These are phyloP conservation scores for Pythium aristosporum DNA, from an alignment of 352 stramenopile genomes.

Conservation along the genomic window DNA sequence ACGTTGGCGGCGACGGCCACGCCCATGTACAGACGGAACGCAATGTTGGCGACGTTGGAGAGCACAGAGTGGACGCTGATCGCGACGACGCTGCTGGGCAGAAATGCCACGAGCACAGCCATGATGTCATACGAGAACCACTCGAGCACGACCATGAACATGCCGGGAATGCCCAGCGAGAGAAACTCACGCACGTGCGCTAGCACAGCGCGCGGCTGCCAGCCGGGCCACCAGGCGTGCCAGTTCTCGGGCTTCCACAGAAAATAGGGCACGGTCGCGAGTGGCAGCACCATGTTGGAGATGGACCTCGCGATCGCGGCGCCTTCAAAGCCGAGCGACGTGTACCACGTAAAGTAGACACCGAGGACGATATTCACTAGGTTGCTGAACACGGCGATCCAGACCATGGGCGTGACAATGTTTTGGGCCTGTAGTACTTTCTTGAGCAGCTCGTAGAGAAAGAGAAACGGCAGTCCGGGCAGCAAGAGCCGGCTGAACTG, in stretches of 20 bases:
- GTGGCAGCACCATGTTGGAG: conserved; percentile 54
- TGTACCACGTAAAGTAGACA: conserved; percentile 82
- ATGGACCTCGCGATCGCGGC: conserved; percentile 73
- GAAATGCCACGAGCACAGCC: conserved; percentile 55
- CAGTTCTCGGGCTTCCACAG: conserved; percentile 43
- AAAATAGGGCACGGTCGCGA: conserved; percentile 68
- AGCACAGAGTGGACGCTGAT: conserved; percentile 80
- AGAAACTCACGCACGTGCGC: conserved; percentile 64
- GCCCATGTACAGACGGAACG: conserved; percentile 82
- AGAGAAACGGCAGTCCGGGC: conserved; percentile 77
- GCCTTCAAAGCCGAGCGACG: conserved; percentile 72
- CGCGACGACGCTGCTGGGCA: conserved; percentile 61
- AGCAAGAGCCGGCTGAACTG: conserved; percentile 72
- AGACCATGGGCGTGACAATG: conserved; percentile 83
- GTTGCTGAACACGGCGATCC: conserved; percentile 72
- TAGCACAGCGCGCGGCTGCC: conserved; percentile 53
- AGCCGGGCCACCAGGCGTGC: conserved; percentile 63
- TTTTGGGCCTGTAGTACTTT: conserved; percentile 88
- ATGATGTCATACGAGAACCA: conserved; percentile 85
- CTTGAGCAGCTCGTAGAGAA: conserved; percentile 82
- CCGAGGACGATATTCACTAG: conserved; percentile 78
- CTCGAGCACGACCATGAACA: conserved; percentile 80
- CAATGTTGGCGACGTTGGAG: conserved; percentile 61
- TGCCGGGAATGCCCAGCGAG: conserved; percentile 59
- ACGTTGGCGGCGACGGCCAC: conserved; percentile 83